A percentile compares a stretch with the other conserved stretches of the same genome.
Conservation (phyloP, 2,329 filamentous ascomycete species). For the Calcarisporium arbuscula region DNA sequence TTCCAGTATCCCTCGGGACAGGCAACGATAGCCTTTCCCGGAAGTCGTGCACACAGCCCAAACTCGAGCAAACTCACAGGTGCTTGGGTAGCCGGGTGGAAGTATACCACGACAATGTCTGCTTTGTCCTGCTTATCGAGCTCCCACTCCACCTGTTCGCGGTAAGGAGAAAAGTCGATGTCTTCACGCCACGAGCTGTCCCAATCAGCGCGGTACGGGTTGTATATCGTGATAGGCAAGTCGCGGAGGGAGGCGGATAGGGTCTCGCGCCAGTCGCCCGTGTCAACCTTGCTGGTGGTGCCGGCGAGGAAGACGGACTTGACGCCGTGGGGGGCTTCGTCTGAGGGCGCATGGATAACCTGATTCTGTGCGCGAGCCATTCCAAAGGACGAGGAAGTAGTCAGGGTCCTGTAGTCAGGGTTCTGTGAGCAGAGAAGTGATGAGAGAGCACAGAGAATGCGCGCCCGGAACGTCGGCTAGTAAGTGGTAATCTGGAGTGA, state of each 20-base stretch:
- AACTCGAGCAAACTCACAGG: slow-evolving; percentile 56
- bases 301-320: slow-evolving; percentile 52
- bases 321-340: no score
- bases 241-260: slow-evolving; percentile 35
- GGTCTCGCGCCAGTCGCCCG: slow-evolving; percentile 44
- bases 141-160: slow-evolving; percentile 55
- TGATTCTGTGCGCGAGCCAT: no score
- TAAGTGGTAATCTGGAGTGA: no score
- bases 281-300: slow-evolving; percentile 37
- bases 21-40: slow-evolving; percentile 44
- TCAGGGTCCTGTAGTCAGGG: no score
- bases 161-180: slow-evolving; percentile 31
- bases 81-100: slow-evolving; percentile 44
- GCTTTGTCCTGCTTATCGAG: slow-evolving; percentile 47
- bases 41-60: slow-evolving; percentile 43
- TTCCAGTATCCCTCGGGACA: slow-evolving; percentile 48
- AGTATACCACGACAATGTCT: slow-evolving; percentile 50
- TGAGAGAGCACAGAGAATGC: no score
- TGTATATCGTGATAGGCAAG: slow-evolving; percentile 46
- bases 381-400: no score
- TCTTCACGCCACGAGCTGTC: slow-evolving; percentile 46
- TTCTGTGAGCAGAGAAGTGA: no score
- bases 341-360: no score
- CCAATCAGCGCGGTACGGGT: slow-evolving; percentile 53
- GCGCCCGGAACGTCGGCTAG: no score